A percentile compares a stretch with the other conserved stretches of the same genome.
Evolutionary conservation across 164 flowering plant species (phyloP).

Genomic region (Aristolochia californica): DNA sequence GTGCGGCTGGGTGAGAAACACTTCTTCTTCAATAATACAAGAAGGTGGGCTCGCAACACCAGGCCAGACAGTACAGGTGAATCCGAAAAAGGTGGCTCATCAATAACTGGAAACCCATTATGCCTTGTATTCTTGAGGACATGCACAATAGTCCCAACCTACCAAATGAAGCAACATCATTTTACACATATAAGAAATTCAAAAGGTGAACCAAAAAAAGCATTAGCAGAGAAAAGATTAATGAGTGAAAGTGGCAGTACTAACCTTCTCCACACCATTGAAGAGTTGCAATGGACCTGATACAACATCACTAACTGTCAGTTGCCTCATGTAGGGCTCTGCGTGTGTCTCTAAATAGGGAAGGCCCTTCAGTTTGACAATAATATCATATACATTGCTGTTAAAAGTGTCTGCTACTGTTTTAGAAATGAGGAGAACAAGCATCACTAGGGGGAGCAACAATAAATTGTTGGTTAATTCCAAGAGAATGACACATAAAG

Average conservation of each 20-base stretch:
- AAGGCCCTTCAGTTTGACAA: conserved; percentile 72
- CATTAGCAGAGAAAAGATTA: no score
- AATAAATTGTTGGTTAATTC: conserved; percentile 78
- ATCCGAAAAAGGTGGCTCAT: conserved; percentile 49
- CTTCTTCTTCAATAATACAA: conserved; percentile 55
- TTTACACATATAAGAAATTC: no score
- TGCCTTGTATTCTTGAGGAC: conserved; percentile 57
- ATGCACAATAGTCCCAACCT: conserved; percentile 43
- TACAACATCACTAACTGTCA: conserved; percentile 62
- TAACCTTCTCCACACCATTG: conserved; percentile 70
- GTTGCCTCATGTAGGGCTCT: conserved; percentile 90
- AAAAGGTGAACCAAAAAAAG: not conserved
- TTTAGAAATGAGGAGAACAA: conserved; percentile 84
- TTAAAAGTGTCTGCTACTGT: conserved; percentile 82
- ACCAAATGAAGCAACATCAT: not conserved
- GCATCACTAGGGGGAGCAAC: conserved; percentile 73
- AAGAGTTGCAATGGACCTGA: conserved; percentile 68
- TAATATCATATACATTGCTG: conserved; percentile 53
- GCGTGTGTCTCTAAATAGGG: conserved; percentile 76
- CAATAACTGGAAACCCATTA: conserved; percentile 85
- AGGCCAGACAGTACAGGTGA: conserved; percentile 56
- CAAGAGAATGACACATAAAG: conserved; percentile 67
- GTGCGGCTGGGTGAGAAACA: conserved; percentile 32
- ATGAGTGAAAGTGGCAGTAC: not conserved
- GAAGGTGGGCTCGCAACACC: conserved; percentile 65